Evolutionary conservation across 1,284 basidiomycete genomes (phyloP).

Genomic region (Rhodofomes roseus): DNA sequence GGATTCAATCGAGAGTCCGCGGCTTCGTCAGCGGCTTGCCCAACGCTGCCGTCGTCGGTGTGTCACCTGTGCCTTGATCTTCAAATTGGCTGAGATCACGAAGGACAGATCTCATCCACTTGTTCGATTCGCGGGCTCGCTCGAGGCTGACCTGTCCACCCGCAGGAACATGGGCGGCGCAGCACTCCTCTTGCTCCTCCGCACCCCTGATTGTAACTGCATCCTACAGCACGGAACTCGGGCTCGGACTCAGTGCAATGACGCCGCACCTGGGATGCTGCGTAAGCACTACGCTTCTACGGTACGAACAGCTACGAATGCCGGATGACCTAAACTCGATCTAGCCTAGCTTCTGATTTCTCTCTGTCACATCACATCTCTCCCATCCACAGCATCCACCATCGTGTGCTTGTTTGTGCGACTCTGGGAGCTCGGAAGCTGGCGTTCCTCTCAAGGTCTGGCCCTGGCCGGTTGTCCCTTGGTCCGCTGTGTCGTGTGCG

Average conservation of each 20-base stretch:
- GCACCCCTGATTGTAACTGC: neutral
- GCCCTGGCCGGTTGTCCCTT: constrained; percentile 2
- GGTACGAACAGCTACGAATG: neutral
- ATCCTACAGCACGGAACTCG: neutral
- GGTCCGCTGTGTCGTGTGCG: neutral
- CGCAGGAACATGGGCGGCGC: neutral
- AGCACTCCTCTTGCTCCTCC: neutral
- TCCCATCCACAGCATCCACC: constrained; percentile 4
- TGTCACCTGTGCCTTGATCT: constrained; percentile 1
- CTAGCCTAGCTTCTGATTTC: constrained; percentile 1
- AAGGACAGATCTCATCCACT: neutral
- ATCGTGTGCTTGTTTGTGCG: constrained; percentile 2
- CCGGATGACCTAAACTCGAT: constrained; percentile 3
- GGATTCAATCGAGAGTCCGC: neutral
- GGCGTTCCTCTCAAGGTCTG: neutral
- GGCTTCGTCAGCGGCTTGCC: neutral
- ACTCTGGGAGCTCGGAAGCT: neutral
- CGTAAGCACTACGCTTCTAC: constrained; percentile 3
- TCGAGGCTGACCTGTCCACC: neutral
- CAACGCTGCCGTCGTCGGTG: neutral
- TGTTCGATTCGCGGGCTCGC: neutral
- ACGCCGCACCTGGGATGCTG: neutral
- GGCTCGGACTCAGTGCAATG: neutral
- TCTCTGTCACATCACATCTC: neutral
- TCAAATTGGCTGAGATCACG: neutral